These are phyloP conservation scores for Comarum palustre DNA, from an alignment of 306 rosid genomes.

Conservation along the genomic window DNA sequence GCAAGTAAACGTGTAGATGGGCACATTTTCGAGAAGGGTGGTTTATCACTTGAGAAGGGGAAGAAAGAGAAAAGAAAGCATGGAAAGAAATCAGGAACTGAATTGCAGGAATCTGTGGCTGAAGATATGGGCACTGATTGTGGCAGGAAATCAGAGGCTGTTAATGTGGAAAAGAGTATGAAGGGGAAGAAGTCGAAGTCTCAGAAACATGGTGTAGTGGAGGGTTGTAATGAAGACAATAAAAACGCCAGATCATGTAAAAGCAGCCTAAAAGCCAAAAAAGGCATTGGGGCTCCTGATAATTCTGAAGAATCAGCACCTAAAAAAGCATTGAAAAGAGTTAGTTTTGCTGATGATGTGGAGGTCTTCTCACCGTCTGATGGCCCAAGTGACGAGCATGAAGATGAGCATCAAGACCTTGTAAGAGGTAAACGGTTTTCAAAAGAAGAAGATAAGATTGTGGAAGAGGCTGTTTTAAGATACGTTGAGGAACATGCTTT, in stretches of 20 bases:
- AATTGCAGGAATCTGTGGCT: neutral
- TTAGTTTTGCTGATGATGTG: conserved; percentile 58
- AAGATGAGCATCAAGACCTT: conserved; percentile 15
- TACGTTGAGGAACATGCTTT: conserved; percentile 48
- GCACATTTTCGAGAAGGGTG: neutral
- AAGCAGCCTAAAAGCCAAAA: conserved; percentile 17
- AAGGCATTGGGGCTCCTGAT: neutral
- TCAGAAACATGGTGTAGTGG: conserved; percentile 6
- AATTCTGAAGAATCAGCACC: neutral
- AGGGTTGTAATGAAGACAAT: neutral
- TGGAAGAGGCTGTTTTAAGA: conserved; percentile 44
- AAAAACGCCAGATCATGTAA: conserved; percentile 14
- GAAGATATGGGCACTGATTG: neutral
- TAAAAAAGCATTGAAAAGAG: conserved; percentile 36
- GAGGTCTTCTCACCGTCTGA: conserved; percentile 35
- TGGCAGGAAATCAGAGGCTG: neutral
- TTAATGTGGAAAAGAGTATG: conserved; percentile 8
- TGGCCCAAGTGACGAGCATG: conserved; percentile 16
- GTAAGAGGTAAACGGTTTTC: conserved; percentile 59
- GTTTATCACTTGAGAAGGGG: neutral
- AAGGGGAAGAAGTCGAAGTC: conserved; percentile 6
- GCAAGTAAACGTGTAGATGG: neutral
- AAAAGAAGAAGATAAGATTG: conserved; percentile 58
- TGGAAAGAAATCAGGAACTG: neutral
- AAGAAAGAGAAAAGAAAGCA: neutral